Evolutionary conservation across 106 monocot species (phyloP), one percentile per base, ranked within the genome.

Genomic region (Dendrobium officinale): DNA sequence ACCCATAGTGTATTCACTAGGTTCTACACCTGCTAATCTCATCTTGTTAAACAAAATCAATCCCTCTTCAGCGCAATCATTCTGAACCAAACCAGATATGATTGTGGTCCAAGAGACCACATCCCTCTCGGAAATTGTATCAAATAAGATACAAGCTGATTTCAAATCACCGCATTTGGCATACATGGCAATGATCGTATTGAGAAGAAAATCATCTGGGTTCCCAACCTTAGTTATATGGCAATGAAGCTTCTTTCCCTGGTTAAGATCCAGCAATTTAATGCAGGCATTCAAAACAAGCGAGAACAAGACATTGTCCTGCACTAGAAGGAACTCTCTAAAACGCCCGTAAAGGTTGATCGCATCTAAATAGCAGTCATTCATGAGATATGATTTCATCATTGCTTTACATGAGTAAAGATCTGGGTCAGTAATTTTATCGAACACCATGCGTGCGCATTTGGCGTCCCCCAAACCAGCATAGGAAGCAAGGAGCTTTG

Each of bases 31-130:
- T 20, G 15, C 78, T 27, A 54, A 18, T 22, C 88, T 82, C 92
- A 92, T 92, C 22, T 61, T 51, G 75, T 90, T 90, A 61, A 92
- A 92, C 68, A 90, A 43, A 77, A 73, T n/a, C 67, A 92, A 59
- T 15, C 83, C 90, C 49, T 86, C 81, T 78, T 77, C 84, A 1
- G 87, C 76, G 18, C 17, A 42, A 43, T 72, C 79, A 79, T 90
- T 86, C 67, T 88, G 89, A 70, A 86, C 81, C 43, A 73, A 92
- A 27, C 88, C 86, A 24, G 84, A 73, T 72, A 92, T 86, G 37
- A 90, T 84, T 1, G 87, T 84, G 58, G 88, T 90, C 90, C 90
- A 92, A 24, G 88, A 83, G 45, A 92, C 89, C 22, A 85, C 88
- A 85, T 86, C 86, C 43, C 77, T 79, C 15, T 80, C 72, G 0